phyloP scores from a whole-genome alignment of 2,329 filamentous ascomycete species.

The Cercospora zeae-maydis region DNA sequence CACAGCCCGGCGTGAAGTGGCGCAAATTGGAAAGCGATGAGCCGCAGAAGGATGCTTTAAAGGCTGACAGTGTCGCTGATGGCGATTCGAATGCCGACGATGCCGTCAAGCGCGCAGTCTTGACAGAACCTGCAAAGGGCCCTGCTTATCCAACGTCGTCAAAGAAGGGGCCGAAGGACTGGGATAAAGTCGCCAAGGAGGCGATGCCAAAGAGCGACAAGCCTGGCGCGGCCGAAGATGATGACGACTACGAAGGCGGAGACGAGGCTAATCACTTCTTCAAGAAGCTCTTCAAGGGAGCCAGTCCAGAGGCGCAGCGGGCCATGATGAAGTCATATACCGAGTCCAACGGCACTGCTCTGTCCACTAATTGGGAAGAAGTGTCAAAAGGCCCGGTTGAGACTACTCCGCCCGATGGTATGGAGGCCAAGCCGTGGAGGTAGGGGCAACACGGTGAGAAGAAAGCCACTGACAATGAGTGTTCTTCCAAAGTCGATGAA shows the following conservation, averaged over 20 bases:
- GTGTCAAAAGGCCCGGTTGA: constrained; percentile 70
- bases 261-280: constrained; percentile 79
- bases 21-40: constrained; percentile 51
- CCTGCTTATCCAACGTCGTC: constrained; percentile 85
- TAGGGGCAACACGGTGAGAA: background rate
- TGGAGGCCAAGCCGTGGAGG: constrained; percentile 70
- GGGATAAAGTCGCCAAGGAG: constrained; percentile 70
- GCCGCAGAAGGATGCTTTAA: constrained; percentile 20
- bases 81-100: background rate
- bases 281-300: constrained; percentile 76
- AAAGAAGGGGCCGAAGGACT: constrained; percentile 77
- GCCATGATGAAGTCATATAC: constrained; percentile 98
- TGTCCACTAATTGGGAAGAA: constrained; percentile 89
- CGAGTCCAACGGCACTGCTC: constrained; percentile 87
- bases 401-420: constrained; percentile 70
- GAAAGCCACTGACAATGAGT: background rate
- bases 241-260: constrained; percentile 53
- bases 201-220: constrained; percentile 23
- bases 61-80: constrained; percentile 14
- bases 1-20: constrained; percentile 65
- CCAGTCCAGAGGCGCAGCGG: constrained; percentile 73
- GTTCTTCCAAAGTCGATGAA: background rate
- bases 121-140: constrained; percentile 29
- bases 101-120: constrained; percentile 21
- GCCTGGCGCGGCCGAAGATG: constrained; percentile 31